These are phyloP conservation scores for Nemania sp. DNA, from an alignment of 2,329 filamentous ascomycete species.

Conservation along the genomic window DNA sequence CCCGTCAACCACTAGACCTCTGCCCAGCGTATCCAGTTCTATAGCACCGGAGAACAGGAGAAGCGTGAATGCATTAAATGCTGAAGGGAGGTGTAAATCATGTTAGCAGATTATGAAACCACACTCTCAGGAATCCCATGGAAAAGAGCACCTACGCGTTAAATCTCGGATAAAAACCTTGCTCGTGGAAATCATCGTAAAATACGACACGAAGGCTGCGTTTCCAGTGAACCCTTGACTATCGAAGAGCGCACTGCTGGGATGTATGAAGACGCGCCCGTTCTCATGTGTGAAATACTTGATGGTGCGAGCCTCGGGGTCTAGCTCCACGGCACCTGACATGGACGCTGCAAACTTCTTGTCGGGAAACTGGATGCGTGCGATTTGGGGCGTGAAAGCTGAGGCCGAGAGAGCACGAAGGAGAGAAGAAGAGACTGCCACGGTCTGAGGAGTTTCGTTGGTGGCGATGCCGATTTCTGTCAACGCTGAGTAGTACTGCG, in stretches of 20 bases:
- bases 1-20: conserved; percentile 87
- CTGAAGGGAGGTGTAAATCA: conserved; percentile 43
- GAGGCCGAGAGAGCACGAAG: conserved; percentile 73
- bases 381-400: conserved; percentile 83
- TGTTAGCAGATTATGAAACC: conserved; percentile 7
- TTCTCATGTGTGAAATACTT: conserved; percentile 90
- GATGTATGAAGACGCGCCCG: conserved; percentile 90
- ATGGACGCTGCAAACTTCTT: conserved; percentile 91
- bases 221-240: conserved; percentile 76
- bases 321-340: conserved; percentile 87
- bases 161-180: conserved; percentile 92
- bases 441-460: conserved; percentile 36
- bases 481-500: conserved; percentile 84
- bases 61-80: conserved; percentile 87
- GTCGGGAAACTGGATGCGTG: conserved; percentile 89
- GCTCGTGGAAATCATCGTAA: conserved; percentile 86
- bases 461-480: conserved; percentile 78
- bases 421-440: conserved; percentile 50
- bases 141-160: conserved; percentile 68
- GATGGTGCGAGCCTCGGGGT: conserved; percentile 89
- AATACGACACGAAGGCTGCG: conserved; percentile 83
- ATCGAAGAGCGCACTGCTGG: conserved; percentile 83
- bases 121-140: neutral
- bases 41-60: conserved; percentile 88
- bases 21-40: conserved; percentile 81